phyloP scores from a whole-genome alignment of 2,329 filamentous ascomycete species.

The Tolypocladium tropicale region DNA sequence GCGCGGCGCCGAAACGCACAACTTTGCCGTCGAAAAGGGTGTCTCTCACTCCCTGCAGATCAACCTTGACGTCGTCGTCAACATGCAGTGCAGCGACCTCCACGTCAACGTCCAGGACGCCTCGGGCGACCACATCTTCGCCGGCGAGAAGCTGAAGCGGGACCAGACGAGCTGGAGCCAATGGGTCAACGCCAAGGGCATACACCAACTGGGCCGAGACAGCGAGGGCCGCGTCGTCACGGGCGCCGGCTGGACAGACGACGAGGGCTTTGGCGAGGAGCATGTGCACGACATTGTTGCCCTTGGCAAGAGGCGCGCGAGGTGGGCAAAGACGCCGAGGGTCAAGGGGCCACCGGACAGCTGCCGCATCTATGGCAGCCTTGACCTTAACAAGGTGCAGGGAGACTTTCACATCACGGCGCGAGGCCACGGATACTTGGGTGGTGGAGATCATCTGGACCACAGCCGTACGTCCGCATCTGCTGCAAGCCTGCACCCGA shows the following conservation, averaged over 20 bases:
- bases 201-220: conserved; percentile 50
- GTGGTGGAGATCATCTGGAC: conserved; percentile 67
- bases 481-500: neutral
- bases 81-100: conserved; percentile 80
- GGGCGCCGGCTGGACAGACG: conserved; percentile 47
- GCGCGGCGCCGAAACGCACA: conserved; percentile 72
- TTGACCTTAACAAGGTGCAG: conserved; percentile 94
- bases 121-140: conserved; percentile 81
- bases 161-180: conserved; percentile 73
- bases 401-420: conserved; percentile 98
- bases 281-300: conserved; percentile 88
- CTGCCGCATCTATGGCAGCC: conserved; percentile 79
- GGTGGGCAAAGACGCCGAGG: conserved; percentile 66
- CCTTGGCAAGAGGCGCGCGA: conserved; percentile 51
- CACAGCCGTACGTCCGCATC: conserved; percentile 53
- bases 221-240: conserved; percentile 43
- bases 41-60: conserved; percentile 82
- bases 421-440: conserved; percentile 86
- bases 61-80: conserved; percentile 87
- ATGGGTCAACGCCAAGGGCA: conserved; percentile 64
- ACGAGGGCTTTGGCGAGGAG: conserved; percentile 65
- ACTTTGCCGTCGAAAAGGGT: conserved; percentile 88
- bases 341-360: conserved; percentile 54
- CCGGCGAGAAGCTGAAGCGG: conserved; percentile 60
- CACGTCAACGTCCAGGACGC: conserved; percentile 97